Evolutionary conservation across 2,329 filamentous ascomycete species (phyloP).

Genomic region (Colletotrichum sp.): DNA sequence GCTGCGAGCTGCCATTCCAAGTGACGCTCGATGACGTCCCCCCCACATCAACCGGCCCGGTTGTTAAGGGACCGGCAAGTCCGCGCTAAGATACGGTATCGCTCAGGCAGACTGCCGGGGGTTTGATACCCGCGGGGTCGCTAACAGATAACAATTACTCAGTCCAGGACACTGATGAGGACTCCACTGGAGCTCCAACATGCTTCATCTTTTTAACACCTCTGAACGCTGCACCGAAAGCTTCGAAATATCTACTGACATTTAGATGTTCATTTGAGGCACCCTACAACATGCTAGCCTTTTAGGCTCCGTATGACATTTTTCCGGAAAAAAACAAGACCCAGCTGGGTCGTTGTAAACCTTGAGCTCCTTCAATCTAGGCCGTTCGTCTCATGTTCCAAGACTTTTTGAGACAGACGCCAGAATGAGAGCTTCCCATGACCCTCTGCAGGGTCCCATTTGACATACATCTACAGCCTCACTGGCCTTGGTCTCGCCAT

Average conservation of each 20-base stretch:
- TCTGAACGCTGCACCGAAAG: neutral
- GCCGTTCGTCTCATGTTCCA: neutral
- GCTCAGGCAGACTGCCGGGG: neutral
- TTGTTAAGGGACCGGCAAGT: constrained; percentile 4
- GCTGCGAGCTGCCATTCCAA: neutral
- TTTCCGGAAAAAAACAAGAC: neutral
- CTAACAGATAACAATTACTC: neutral
- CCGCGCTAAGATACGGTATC: neutral
- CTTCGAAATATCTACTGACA: neutral
- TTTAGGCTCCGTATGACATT: neutral
- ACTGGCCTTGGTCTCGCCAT: neutral
- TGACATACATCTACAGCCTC: neutral
- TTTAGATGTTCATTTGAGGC: rapidly evolving
- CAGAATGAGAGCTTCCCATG: neutral
- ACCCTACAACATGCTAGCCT: neutral
- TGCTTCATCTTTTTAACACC: neutral
- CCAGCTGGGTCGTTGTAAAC: neutral
- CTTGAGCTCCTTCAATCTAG: neutral
- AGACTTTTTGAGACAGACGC: neutral
- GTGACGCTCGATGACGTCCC: constrained; percentile 20
- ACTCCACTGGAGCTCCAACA: neutral
- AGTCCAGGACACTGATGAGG: neutral
- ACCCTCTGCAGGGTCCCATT: neutral
- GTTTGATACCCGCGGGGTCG: neutral
- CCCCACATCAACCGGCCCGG: constrained; percentile 19